Percentiles rank a stretch among this genome's conserved stretches.
These are phyloP conservation scores for Erodium moschatum DNA, from an alignment of 441 rosid genomes.

Conservation along the genomic window DNA sequence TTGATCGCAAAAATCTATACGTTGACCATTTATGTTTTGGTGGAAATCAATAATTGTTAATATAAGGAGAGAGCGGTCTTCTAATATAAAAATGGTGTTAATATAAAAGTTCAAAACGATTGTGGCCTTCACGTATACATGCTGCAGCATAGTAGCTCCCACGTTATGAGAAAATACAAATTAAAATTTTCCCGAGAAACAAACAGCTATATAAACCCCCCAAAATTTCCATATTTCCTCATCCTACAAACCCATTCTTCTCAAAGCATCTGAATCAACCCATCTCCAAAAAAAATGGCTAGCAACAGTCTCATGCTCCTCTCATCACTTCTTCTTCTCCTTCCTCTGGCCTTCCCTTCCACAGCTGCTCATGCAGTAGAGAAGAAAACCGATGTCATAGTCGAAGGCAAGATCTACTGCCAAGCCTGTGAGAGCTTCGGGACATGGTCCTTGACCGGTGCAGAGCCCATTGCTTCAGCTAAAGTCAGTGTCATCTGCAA, in stretches of 20 bases:
- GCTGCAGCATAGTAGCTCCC: slow-evolving; percentile 24
- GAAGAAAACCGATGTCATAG: slow-evolving; percentile 41
- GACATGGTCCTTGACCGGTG: slow-evolving; percentile 59
- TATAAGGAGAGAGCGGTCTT: too few relatives aligned
- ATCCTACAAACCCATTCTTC: slow-evolving; percentile 13
- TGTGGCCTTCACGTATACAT: slow-evolving; percentile 33
- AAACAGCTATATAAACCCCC: slow-evolving; percentile 20
- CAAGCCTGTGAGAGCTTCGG: slow-evolving; percentile 60
- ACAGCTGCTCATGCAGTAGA: slow-evolving; percentile 24
- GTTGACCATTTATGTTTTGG: too few relatives aligned
- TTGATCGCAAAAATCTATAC: too few relatives aligned
- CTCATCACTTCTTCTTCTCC: slow-evolving; percentile 29
- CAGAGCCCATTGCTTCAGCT: slow-evolving; percentile 59
- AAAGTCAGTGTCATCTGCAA: slow-evolving; percentile 68
- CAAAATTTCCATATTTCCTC: background rate
- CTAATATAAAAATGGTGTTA: too few relatives aligned
- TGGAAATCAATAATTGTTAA: too few relatives aligned
- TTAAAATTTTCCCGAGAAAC: background rate
- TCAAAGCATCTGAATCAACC: background rate
- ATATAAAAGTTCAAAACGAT: background rate
- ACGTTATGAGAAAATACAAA: slow-evolving; percentile 22
- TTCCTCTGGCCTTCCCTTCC: slow-evolving; percentile 27
- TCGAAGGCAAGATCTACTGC: slow-evolving; percentile 81
- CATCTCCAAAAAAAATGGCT: slow-evolving; percentile 32
- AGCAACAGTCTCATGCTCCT: slow-evolving; percentile 22